Evolutionary conservation across 2,329 filamentous ascomycete species (phyloP).

Genomic region (Clathrospora elynae): DNA sequence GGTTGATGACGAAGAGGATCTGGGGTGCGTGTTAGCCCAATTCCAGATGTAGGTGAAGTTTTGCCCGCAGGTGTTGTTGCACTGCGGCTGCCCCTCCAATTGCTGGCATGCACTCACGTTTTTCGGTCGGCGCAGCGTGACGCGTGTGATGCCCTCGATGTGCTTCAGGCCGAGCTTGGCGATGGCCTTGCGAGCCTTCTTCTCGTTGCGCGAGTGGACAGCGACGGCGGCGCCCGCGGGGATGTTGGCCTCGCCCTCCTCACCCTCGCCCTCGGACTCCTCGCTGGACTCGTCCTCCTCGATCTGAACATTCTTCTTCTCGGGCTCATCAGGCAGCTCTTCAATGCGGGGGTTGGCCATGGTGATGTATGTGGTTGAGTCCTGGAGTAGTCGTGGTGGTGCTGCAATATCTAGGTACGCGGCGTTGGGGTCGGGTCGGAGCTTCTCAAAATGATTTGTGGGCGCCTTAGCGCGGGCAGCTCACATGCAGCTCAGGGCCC

Average conservation of each 20-base stretch:
- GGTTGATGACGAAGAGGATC: constrained; percentile 99
- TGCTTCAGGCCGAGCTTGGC: constrained; percentile 97
- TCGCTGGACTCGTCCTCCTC: constrained; percentile 74
- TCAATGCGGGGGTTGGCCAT: constrained; percentile 99
- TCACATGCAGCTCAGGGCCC: constrained; percentile 5
- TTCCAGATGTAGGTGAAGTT: constrained; percentile 10
- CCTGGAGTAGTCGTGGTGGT: constrained; percentile 20
- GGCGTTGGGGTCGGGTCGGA: constrained; percentile 23
- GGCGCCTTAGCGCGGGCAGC: constrained; percentile 37
- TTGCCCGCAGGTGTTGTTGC: constrained; percentile 12
- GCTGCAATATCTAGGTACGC: constrained; percentile 19
- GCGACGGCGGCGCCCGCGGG: constrained; percentile 87
- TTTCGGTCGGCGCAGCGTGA: constrained; percentile 97
- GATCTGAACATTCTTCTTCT: constrained; percentile 76
- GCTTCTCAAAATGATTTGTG: constrained; percentile 31
- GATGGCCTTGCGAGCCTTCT: constrained; percentile 99
- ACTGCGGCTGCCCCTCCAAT: constrained; percentile 21
- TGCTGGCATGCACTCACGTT: constrained; percentile 73
- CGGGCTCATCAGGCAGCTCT: constrained; percentile 89
- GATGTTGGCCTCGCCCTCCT: constrained; percentile 70
- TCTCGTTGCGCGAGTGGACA: constrained; percentile 99
- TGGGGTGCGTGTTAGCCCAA: constrained; percentile 48
- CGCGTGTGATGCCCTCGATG: constrained; percentile 95
- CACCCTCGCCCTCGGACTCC: constrained; percentile 78
- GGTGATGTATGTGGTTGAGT: constrained; percentile 54